Base-by-base conservation (phyloP, 805 yeast species). In the Torulaspora gathmanii region DNA sequence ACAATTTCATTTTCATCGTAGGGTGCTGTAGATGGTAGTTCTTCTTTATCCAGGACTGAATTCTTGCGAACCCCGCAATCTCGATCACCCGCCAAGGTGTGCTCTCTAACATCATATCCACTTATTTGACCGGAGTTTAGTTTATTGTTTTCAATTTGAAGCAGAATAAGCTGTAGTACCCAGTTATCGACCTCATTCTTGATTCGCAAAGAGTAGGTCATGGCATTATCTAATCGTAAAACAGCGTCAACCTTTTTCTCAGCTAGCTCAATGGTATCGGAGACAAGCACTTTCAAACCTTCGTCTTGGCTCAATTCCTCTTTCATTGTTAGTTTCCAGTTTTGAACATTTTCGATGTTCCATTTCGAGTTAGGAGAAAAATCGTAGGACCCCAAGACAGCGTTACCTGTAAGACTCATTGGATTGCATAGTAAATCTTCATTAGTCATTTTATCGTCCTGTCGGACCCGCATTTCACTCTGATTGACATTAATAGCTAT, bases 161-260 rank as follows among this genome's bases (percentile, higher is more conserved):
- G 79, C 19, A 73, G 68, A 3, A 90, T 86, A 1, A 83, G 71
- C 29, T 70, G 65, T 22, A 85, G 64, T 2, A 89, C 89, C 57
- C 80, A 68, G 16, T 66, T 73, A 58, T 88, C 93, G 3, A 88
- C 85, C 63, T 90, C 96, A 42, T 74, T 77, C 42, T 86, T 84
- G 40, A 89, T 80, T 55, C 80, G 82, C 51, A 83, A 83, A 16
- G 86, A 80, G 61, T 83, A 88, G 44, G 83, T 79, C 48, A 86
- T 70, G 2, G 87, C 78, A 49, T 89, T 84, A 11, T 86, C 82
- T 44, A 86, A 71, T 56, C 96, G 70, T 13, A 79, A 70, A 15
- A 88, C 73, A 0, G 86, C 74, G 42, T 83, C 87, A 2, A 86
- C 73, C 62, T 90, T 90, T 13, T 75, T 78, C 40, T 71, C 71